Base-by-base conservation (phyloP, 2,329 filamentous ascomycete species). In the Talaromyces sp. region DNA sequence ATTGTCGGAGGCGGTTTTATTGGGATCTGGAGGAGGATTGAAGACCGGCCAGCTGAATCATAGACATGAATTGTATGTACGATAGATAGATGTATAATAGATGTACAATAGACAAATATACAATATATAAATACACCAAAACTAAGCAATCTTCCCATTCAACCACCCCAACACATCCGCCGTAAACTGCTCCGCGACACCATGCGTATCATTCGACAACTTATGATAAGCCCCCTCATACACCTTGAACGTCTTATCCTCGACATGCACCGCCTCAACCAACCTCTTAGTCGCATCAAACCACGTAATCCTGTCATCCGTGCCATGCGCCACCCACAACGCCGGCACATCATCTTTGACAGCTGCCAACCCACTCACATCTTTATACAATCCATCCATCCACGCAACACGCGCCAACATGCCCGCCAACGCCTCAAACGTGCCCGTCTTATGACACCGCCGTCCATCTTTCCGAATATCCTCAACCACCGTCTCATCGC, bases 171-270 rank as follows among this genome's bases (percentile, higher is more conserved):
- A 81, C 5, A 90, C 78, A 69, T 91, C 86, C 58, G 80, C 80
- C 6, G 74, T 73, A 65, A 81, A 81, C 56, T 65, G 62, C 21
- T 68, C 69, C 57, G 62, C 66, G n/a, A 70, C 65, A 14, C 67
- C 69, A 11, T 70, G 65, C 38, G 71, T 67, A 57, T 71, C 72
- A 54, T 63, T 66, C 66, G 71, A 66, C 52, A 73, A 73, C 76
- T 90, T 88, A 76, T 97, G 92, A 72, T 85, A 91, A 71, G 83
- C 89, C 10, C 89, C 92, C 31, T 89, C 85, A 72, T 94, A 96
- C 21, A 80, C 75, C 77, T 85, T 88, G 70, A 91, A 87, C 64
- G 82, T 83, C 69, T 86, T 89, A 72, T 95, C 91, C 66, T 81
- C 77, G 7, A 89, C 78, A 27, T 76, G 74, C 27, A 82, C 77